Evolutionary conservation across 352 stramenopile species (phyloP).

Genomic region (Phytophthora pseudosyringae): DNA sequence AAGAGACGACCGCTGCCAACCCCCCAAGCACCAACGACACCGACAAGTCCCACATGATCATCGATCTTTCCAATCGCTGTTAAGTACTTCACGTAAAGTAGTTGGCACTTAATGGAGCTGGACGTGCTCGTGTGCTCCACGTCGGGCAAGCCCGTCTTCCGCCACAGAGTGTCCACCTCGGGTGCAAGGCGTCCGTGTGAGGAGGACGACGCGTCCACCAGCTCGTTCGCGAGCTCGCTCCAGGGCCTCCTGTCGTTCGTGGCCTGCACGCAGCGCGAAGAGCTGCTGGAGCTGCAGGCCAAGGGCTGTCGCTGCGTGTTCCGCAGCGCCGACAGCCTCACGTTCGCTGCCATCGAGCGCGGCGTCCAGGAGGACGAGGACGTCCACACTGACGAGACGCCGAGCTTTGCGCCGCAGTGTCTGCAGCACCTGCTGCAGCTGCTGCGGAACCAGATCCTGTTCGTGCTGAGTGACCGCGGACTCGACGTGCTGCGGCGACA

Average conservation of each 20-base stretch:
- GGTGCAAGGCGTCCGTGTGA: conserved; percentile 1
- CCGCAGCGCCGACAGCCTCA: conserved; percentile 53
- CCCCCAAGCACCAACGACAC: neutral
- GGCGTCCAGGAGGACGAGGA: conserved; percentile 11
- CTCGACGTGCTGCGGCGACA: conserved; percentile 67
- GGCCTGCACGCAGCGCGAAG: conserved; percentile 56
- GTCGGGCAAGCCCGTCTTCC: conserved; percentile 70
- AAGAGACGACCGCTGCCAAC: neutral
- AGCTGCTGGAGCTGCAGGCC: conserved; percentile 59
- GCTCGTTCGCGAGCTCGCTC: conserved; percentile 67
- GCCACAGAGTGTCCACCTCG: conserved; percentile 36
- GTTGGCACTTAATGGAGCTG: conserved; percentile 31
- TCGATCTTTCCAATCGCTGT: conserved; percentile 11
- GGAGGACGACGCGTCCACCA: conserved; percentile 35
- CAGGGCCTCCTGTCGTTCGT: conserved; percentile 74
- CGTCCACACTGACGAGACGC: conserved; percentile 5
- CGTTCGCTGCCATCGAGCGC: conserved; percentile 59
- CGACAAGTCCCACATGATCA: conserved; percentile 15
- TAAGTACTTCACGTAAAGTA: no score
- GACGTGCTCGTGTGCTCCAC: conserved; percentile 65
- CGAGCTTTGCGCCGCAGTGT: conserved; percentile 38
- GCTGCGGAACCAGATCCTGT: conserved; percentile 65
- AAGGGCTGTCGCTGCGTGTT: conserved; percentile 53
- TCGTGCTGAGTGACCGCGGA: conserved; percentile 63
- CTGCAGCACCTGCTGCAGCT: conserved; percentile 54